Conservation (phyloP, 2,329 filamentous ascomycete genomes). For the Botrytis porri region DNA sequence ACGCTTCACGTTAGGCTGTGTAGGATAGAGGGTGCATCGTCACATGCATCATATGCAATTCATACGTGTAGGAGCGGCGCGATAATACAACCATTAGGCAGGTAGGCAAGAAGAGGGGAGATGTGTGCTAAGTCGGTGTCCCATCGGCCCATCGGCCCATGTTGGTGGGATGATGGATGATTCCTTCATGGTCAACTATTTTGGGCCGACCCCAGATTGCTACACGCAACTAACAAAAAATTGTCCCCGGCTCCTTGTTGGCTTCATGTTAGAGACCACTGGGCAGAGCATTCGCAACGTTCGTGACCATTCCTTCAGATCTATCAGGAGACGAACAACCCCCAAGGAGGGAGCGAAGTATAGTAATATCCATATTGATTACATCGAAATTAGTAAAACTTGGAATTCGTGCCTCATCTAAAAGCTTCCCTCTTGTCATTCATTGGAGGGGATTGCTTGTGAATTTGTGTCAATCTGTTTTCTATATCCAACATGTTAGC, state of each 20-base stretch:
- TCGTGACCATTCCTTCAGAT: neutral
- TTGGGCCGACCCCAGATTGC: neutral
- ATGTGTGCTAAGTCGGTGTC: neutral
- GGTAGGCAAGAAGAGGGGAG: neutral
- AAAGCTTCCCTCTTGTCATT: neutral
- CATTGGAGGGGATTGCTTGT: neutral
- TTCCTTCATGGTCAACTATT: neutral
- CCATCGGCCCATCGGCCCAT: neutral
- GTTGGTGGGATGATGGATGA: neutral
- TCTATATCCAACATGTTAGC: slow-evolving; percentile 3
- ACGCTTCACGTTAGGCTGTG: neutral
- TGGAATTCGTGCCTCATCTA: neutral
- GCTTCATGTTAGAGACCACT: neutral
- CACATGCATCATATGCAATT: neutral
- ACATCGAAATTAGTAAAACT: neutral
- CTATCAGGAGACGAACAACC: neutral
- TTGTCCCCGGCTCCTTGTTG: neutral
- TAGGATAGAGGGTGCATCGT: neutral
- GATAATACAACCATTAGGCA: neutral
- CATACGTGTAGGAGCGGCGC: neutral
- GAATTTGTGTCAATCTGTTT: neutral
- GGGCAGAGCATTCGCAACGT: neutral
- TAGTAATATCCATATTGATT: neutral
- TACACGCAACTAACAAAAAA: neutral
- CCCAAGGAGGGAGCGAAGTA: neutral